Evolutionary conservation across 225 moss, liverwort and hornwort species (phyloP), one percentile per base, ranked within the genome.

Genomic region (Anthoceros angustus): DNA sequence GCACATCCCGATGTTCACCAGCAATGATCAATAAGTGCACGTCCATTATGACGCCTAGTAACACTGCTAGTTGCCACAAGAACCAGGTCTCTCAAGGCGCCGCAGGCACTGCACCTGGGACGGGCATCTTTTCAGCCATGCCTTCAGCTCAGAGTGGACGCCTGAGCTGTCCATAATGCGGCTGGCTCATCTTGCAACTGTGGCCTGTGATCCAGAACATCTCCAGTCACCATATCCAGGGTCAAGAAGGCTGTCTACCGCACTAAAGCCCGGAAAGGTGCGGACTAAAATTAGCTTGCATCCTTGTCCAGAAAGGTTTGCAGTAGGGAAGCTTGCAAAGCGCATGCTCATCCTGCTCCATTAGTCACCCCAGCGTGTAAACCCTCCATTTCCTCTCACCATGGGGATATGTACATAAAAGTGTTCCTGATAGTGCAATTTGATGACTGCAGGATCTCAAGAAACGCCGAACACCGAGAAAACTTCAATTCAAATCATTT

Each of bases 391-490:
- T 32, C 32, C 32, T 32, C 32, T 32, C 4, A 32, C 32, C 32
- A 4, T 32, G 32, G 4, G 32, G 32, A 4, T 32, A 32, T 32
- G 32, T 32, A 15, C 55, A 5, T 55, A 2, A 15, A 20, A 9
- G 8, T 55, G 46, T 18, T 12, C 46, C 46, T 48, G 32, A 32
- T 32, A 32, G 32, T 32, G 32, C 32, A 32, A 32, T 32, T 32
- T 32, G 32, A 32, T 55, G 55, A 9, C 23, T 9, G 66, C 78
- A 92, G 86, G 65, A 86, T 25, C 73, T 85, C 46, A 86, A 79
- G 71, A 92, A 86, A 75, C 74, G 69, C 68, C 86, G 90, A 25
- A 87, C 90, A 46, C 88, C 92, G 50, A 79, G 92, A 55, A 82
- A 65, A 68, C 23, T 65, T 46, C 39, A 68, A 66, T 70, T 64